Evolutionary conservation across 352 stramenopile species (phyloP).

Genomic region (Phytopythium vexans): DNA sequence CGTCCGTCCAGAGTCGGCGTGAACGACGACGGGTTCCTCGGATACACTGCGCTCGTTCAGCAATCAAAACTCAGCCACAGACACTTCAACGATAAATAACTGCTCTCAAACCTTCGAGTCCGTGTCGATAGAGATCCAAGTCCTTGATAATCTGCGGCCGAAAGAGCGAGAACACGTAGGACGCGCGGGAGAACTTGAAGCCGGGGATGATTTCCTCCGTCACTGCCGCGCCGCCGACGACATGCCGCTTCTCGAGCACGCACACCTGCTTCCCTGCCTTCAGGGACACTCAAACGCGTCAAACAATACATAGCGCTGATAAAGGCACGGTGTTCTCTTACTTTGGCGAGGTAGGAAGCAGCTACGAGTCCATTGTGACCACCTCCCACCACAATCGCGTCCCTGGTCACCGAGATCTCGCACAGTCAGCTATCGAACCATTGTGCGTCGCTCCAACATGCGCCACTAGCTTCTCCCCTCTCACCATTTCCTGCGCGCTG

Average conservation of each 20-base stretch:
- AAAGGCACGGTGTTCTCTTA: conserved; percentile 6
- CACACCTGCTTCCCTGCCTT: conserved; percentile 83
- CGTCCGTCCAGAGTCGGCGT: conserved; percentile 76
- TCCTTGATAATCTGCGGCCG: conserved; percentile 89
- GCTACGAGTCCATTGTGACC: conserved; percentile 89
- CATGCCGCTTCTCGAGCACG: conserved; percentile 83
- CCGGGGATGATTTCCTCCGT: conserved; percentile 90
- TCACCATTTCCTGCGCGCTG: conserved; percentile 44
- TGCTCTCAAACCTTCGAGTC: conserved; percentile 48
- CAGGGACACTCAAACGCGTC: background rate
- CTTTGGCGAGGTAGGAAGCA: conserved; percentile 87
- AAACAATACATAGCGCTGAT: no score
- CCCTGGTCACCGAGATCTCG: conserved; percentile 26
- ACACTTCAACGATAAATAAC: background rate
- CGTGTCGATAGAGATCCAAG: conserved; percentile 75
- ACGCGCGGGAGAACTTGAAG: conserved; percentile 90
- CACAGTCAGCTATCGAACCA: background rate
- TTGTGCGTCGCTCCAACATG: background rate
- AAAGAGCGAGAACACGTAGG: conserved; percentile 90
- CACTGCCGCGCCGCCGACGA: conserved; percentile 87
- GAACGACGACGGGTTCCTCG: conserved; percentile 85
- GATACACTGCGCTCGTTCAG: conserved; percentile 41
- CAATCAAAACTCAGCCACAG: background rate
- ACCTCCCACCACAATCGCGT: conserved; percentile 87
- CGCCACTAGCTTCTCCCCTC: background rate